Evolutionary conservation across 495 filamentous ascomycete species (phyloP).

Genomic region (Neurospora sp.): DNA sequence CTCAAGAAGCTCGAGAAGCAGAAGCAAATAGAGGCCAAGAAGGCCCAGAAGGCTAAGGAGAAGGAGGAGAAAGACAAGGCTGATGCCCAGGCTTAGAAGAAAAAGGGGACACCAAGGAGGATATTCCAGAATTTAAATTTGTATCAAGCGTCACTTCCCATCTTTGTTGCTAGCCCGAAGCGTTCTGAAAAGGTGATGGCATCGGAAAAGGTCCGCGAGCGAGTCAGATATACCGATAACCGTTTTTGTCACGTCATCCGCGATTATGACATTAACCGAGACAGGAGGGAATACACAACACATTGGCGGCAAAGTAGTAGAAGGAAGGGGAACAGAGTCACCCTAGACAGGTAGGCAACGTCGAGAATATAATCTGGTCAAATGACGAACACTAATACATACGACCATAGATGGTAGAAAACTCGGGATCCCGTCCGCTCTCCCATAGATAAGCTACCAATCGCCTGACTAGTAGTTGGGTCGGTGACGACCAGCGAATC

Average conservation of each 20-base stretch:
- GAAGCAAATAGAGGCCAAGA: constrained; percentile 36
- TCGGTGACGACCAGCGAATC: constrained; percentile 33
- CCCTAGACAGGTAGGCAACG: neutral
- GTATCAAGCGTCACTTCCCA: neutral
- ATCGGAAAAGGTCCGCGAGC: neutral
- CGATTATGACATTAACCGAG: neutral
- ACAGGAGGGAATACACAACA: neutral
- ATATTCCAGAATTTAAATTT: neutral
- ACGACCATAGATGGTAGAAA: too few relatives aligned
- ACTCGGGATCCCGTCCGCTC: too few relatives aligned
- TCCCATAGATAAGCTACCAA: too few relatives aligned
- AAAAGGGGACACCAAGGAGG: neutral
- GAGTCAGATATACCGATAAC: neutral
- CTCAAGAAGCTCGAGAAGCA: constrained; percentile 40
- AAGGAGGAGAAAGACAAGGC: constrained; percentile 19
- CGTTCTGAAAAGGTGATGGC: neutral
- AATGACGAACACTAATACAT: neutral
- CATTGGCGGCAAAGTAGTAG: neutral
- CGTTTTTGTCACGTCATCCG: neutral
- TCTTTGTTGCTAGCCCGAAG: neutral
- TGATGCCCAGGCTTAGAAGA: neutral
- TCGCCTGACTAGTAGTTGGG: constrained; percentile 22
- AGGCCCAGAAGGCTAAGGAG: constrained; percentile 37
- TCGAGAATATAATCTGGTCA: neutral
- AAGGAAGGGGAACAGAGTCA: neutral